These are phyloP conservation scores for Zygosaccharomyces sapae DNA, from an alignment of 1,139 yeast genomes.

Conservation along the genomic window DNA sequence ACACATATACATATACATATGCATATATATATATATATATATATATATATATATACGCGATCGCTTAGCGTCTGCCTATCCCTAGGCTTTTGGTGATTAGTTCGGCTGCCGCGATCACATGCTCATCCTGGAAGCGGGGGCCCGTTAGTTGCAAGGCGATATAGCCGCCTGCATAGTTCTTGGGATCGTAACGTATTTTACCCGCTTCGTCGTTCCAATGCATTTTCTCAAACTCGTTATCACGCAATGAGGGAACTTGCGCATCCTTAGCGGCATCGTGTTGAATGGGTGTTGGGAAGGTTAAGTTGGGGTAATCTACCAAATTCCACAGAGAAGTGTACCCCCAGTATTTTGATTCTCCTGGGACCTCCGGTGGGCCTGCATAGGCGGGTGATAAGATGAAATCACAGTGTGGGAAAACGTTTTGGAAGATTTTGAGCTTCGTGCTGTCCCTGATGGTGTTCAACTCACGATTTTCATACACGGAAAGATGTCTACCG, in stretches of 20 bases:
- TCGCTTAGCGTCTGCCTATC: neutral
- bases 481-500: conserved; percentile 43
- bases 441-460: conserved; percentile 52
- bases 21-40: too few species aligned
- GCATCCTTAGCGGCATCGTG: conserved; percentile 44
- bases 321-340: conserved; percentile 67
- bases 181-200: conserved; percentile 35
- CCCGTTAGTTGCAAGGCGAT: conserved; percentile 50
- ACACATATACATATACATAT: too few species aligned
- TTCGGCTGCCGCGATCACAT: conserved; percentile 45
- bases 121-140: conserved; percentile 52
- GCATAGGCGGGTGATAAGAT: conserved; percentile 64
- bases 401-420: conserved; percentile 58
- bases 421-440: conserved; percentile 47
- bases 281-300: conserved; percentile 56
- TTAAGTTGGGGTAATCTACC: conserved; percentile 58
- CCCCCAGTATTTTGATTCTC: conserved; percentile 68
- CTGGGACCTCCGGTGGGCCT: conserved; percentile 69
- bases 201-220: conserved; percentile 30
- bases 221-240: conserved; percentile 25
- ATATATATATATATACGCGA: neutral
- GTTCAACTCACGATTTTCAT: conserved; percentile 35
- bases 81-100: conserved; percentile 17
- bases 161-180: conserved; percentile 48
- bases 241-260: conserved; percentile 22